phyloP scores from a whole-genome alignment of 768 basidiomycete species.

The Boletus coccyginus region DNA sequence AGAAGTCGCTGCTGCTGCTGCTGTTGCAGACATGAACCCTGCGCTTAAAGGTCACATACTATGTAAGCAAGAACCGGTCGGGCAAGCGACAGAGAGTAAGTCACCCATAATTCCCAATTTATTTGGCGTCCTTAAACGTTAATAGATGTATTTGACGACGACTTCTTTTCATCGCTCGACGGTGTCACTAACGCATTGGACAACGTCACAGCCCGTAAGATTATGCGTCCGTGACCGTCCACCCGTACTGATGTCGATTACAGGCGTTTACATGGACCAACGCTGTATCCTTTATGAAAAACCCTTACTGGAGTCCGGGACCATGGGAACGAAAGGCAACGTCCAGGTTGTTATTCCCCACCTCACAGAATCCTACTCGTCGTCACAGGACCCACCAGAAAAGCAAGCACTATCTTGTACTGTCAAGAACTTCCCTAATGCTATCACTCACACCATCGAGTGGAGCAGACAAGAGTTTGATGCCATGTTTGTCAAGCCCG shows the following conservation, averaged over 20 bases:
- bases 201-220: conserved; percentile 91
- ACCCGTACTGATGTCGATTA: conserved; percentile 3
- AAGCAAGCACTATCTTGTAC: conserved; percentile 97
- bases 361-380: conserved; percentile 94
- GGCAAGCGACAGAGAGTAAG: conserved; percentile 88
- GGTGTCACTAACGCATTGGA: conserved; percentile 98
- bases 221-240: background rate
- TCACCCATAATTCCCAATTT: conserved; percentile 8
- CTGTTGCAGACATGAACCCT: conserved; percentile 95
- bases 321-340: conserved; percentile 97
- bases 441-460: conserved; percentile 98
- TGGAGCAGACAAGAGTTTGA: conserved; percentile 96
- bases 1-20: conserved; percentile 84
- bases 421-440: conserved; percentile 98
- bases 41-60: conserved; percentile 82
- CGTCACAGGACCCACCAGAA: conserved; percentile 98
- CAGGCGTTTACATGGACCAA: conserved; percentile 97
- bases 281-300: conserved; percentile 97
- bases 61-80: conserved; percentile 91
- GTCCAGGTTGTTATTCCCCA: conserved; percentile 93
- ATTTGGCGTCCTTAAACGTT: conserved; percentile 11
- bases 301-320: conserved; percentile 94
- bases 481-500: conserved; percentile 88
- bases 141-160: conserved; percentile 81
- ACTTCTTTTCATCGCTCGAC: conserved; percentile 84